Base-by-base conservation (phyloP, 1,284 basidiomycete species). In the Butyriboletus appendiculatus region DNA sequence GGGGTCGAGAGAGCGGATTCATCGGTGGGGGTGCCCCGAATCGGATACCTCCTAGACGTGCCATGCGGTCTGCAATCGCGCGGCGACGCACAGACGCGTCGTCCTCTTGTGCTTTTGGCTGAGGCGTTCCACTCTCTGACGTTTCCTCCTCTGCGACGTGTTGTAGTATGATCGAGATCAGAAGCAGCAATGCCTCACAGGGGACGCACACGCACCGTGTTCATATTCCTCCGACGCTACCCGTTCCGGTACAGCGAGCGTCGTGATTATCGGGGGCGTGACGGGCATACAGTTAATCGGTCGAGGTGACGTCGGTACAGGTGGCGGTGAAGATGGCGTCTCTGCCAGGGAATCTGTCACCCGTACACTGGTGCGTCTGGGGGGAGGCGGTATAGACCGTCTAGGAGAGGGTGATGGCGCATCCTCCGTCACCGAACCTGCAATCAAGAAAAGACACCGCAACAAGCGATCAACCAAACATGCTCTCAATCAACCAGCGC, bases 1-100 rank as follows among this genome's bases (percentile, higher is more conserved):
- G 71, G 1, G 78, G 76, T 30, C 75, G 76, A 48, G 70, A 71
- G 20, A 73, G 68, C 6, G 77, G 71, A 20, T 78, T 79, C 35
- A 73, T 70, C 12, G 81, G 81, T 18, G 79, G 81, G 5, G 78
- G 82, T 10, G 77, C 83, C 4, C 88, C 88, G 58, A 91, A 86
- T 56, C 77, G 79, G 59, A 91, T 82, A 3, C 85, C 88, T 28
- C 89, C 88, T 2, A 92, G 73, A 60, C 82, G 87, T 0, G 89
- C 89, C 88, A 92, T 90, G 5, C 89, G 78, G 59, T 91, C 88
- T 2, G 88, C 87, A 43, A 91, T 86, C 2, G 85, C 86, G 30
- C 74, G 76, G n/a, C 81, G 77, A 46, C 81, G 75, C 4, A 69
- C 67, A 30, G 76, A 71, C 50, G 80, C 83, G 0, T 74, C 71